phyloP scores from a whole-genome alignment of 2,329 filamentous ascomycete genomes.

The Trichoderma asperellum region DNA sequence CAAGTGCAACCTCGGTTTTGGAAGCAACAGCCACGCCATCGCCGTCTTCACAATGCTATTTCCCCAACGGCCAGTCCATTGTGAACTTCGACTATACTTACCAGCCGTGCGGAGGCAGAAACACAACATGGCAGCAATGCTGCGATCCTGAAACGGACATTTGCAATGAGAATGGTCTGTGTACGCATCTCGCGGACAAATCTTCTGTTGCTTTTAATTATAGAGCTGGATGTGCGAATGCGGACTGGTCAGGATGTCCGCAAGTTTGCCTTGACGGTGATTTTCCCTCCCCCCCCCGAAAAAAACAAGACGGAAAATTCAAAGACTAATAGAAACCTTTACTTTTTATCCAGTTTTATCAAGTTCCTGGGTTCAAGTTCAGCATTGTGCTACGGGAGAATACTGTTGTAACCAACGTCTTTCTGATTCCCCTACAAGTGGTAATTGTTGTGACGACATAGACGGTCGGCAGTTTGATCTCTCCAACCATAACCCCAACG shows the following conservation, averaged over 20 bases:
- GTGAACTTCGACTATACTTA: not conserved
- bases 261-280: conserved; percentile 13
- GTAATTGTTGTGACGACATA: too few relatives aligned
- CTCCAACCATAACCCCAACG: not conserved
- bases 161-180: conserved; percentile 2
- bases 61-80: not conserved
- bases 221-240: conserved; percentile 8
- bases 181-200: not conserved
- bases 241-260: conserved; percentile 18
- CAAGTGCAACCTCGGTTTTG: too few relatives aligned
- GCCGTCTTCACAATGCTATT: not conserved
- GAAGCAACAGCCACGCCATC: not conserved
- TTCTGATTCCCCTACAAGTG: too few relatives aligned
- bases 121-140: conserved; percentile 15
- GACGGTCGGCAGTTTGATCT: too few relatives aligned
- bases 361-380: too few relatives aligned
- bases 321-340: too few relatives aligned
- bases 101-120: conserved; percentile 4
- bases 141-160: conserved; percentile 5
- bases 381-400: too few relatives aligned
- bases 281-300: not conserved
- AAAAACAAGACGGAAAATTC: too few relatives aligned
- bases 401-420: too few relatives aligned
- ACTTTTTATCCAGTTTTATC: too few relatives aligned
- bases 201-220: not conserved